These are phyloP conservation scores for Kuraishia cidri DNA, from an alignment of 805 yeast species.

Conservation along the genomic window DNA sequence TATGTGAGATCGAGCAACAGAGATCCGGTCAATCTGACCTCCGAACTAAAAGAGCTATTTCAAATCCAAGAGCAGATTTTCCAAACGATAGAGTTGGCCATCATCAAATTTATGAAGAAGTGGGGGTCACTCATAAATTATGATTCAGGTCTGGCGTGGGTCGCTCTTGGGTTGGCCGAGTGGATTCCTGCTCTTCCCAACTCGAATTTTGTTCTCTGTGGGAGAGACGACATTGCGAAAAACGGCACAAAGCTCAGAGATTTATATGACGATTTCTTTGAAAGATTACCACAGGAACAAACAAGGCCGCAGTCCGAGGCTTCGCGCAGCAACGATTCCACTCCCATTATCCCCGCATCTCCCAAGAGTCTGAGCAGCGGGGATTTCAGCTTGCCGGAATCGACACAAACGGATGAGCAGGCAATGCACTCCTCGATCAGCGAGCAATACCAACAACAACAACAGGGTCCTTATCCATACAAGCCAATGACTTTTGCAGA, in stretches of 20 bases:
- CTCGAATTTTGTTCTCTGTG: slow-evolving; percentile 45
- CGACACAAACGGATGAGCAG: background rate
- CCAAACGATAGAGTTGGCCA: slow-evolving; percentile 47
- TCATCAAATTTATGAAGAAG: slow-evolving; percentile 55
- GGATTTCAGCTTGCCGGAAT: background rate
- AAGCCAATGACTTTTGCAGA: slow-evolving; percentile 50
- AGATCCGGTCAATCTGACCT: slow-evolving; percentile 7
- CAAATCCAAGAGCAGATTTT: slow-evolving; percentile 45
- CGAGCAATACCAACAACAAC: no score
- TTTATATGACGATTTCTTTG: slow-evolving; percentile 20
- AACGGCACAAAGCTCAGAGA: slow-evolving; percentile 25
- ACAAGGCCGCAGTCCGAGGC: background rate
- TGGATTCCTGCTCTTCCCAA: slow-evolving; percentile 69
- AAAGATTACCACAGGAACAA: slow-evolving; percentile 8
- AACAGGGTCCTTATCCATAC: slow-evolving; percentile 4
- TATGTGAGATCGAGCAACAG: slow-evolving; percentile 1
- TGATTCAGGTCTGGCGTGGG: slow-evolving; percentile 80
- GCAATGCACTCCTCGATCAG: background rate
- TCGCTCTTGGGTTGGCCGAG: slow-evolving; percentile 80
- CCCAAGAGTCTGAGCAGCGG: background rate
- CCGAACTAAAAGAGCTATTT: slow-evolving; percentile 22
- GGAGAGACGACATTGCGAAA: slow-evolving; percentile 34
- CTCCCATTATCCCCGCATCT: background rate
- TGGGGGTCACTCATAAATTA: slow-evolving; percentile 77
- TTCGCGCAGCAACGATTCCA: background rate